Evolutionary conservation across 2,329 filamentous ascomycete genomes (phyloP).

Genomic region (Trichophyton verrucosum): DNA sequence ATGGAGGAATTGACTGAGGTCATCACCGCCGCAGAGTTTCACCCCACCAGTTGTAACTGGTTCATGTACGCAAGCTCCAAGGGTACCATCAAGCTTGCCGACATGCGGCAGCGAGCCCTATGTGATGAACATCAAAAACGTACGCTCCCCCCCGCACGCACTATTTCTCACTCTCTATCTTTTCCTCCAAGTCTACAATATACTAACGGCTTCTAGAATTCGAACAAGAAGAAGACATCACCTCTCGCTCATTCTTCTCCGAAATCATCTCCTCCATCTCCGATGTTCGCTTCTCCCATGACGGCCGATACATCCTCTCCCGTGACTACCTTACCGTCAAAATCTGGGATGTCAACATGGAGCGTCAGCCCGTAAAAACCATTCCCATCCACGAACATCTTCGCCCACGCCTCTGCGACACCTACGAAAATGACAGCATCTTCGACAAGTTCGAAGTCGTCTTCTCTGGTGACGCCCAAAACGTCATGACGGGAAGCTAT

Average conservation of each 20-base stretch:
- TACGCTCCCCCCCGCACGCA: slow-evolving; percentile 35
- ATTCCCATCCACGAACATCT: slow-evolving; percentile 98
- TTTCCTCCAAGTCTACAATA: slow-evolving; percentile 12
- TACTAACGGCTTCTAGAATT: slow-evolving; percentile 54
- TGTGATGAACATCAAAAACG: slow-evolving; percentile 94
- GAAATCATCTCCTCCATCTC: slow-evolving; percentile 99
- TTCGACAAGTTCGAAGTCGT: slow-evolving; percentile 99
- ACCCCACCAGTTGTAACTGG: slow-evolving; percentile 95
- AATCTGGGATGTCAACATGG: slow-evolving; percentile 99
- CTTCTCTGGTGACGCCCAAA: slow-evolving; percentile 95
- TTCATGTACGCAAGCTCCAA: slow-evolving; percentile 99
- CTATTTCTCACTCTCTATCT: background rate
- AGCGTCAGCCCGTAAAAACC: slow-evolving; percentile 91
- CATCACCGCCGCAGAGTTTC: slow-evolving; percentile 95
- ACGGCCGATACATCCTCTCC: slow-evolving; percentile 92
- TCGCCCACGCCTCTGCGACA: slow-evolving; percentile 85
- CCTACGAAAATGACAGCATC: slow-evolving; percentile 98
- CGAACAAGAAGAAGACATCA: slow-evolving; percentile 95
- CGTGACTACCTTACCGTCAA: slow-evolving; percentile 98
- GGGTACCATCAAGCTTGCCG: slow-evolving; percentile 94
- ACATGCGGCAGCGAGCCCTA: slow-evolving; percentile 93
- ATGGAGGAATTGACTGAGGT: slow-evolving; percentile 99
- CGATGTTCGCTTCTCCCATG: slow-evolving; percentile 91
- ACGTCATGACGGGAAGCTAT: slow-evolving; percentile 99
- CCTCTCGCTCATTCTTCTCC: slow-evolving; percentile 95